Evolutionary conservation across 306 rosid genomes (phyloP), one percentile per base, ranked within the genome.

Genomic region (Malus orientalis): DNA sequence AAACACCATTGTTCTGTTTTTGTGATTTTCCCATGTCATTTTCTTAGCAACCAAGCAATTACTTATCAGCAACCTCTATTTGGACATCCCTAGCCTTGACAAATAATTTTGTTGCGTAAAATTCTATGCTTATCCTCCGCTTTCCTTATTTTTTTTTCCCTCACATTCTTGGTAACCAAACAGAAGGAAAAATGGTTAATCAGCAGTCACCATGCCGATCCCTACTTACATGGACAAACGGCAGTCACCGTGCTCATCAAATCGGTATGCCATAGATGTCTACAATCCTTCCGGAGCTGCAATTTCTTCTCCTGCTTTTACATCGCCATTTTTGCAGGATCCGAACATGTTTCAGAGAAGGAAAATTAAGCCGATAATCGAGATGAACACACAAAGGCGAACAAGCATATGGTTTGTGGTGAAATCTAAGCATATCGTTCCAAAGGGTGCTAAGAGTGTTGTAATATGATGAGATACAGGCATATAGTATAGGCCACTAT

Each of bases 241-340:
- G 85, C 85, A 20, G 63, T 76, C 40, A 90, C 77, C 59, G 89
- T 83, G 10, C 71, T 42, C 67, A 74, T 32, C 71, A 88, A 88
- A 78, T 90, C 85, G 15, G 90, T 19, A 79, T 88, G 95, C 95
- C 95, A 88, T 81, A 88, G 10, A 74, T 88, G 86, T 20, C 84
- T 83, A 77, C 75, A 90, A 40, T 71, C 82, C 90, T 90, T 84
- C 53, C 92, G 89, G 25, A 77, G 58, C 83, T 90, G 88, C 90
- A 90, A 83, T 84, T 86, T 90, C 19, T 88, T 89, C 7, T 81
- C 64, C 51, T 82, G 69, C 49, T 60, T 80, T 20, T 55, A 55
- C 22, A 57, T 4, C 77, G 27, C 77, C 58, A 59, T 73, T 51
- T 70, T 29, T 3, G n/a, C 4, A 11, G 3, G 23, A 1, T 15